Evolutionary conservation across 2,329 filamentous ascomycete genomes (phyloP).

Genomic region (Aquanectria penicillioides): DNA sequence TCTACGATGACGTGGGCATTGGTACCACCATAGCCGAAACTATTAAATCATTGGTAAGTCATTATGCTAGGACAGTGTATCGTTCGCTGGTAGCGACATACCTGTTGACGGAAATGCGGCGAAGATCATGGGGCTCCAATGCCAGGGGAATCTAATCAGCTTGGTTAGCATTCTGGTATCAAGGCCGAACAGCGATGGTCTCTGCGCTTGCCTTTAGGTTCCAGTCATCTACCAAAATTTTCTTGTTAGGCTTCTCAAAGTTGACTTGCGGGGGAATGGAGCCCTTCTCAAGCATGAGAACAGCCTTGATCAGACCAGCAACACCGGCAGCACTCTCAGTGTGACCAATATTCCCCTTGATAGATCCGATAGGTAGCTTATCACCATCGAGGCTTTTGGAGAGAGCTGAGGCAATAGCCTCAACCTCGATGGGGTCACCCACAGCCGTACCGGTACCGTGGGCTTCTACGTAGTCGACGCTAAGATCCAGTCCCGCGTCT

Average conservation of each 20-base stretch:
- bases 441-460: constrained; percentile 60
- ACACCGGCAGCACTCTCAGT: constrained; percentile 42
- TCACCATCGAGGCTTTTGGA: constrained; percentile 41
- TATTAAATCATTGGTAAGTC: constrained; percentile 7
- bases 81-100: not conserved
- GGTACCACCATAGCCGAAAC: constrained; percentile 43
- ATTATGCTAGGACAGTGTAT: not conserved
- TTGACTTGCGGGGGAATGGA: constrained; percentile 45
- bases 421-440: constrained; percentile 58
- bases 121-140: constrained; percentile 8
- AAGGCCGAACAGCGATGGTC: no score
- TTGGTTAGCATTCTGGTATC: not conserved
- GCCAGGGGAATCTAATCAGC: constrained; percentile 7
- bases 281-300: constrained; percentile 43
- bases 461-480: constrained; percentile 51
- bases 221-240: constrained; percentile 39
- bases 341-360: constrained; percentile 50
- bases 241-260: constrained; percentile 43
- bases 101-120: constrained; percentile 24
- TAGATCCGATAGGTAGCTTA: constrained; percentile 52
- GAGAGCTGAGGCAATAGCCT: constrained; percentile 51
- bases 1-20: constrained; percentile 43
- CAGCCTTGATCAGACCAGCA: constrained; percentile 41
- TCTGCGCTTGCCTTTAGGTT: constrained; percentile 35
- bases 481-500: constrained; percentile 43